phyloP scores from a whole-genome alignment of 1,284 basidiomycete species.

The Moesziomyces sp. region DNA sequence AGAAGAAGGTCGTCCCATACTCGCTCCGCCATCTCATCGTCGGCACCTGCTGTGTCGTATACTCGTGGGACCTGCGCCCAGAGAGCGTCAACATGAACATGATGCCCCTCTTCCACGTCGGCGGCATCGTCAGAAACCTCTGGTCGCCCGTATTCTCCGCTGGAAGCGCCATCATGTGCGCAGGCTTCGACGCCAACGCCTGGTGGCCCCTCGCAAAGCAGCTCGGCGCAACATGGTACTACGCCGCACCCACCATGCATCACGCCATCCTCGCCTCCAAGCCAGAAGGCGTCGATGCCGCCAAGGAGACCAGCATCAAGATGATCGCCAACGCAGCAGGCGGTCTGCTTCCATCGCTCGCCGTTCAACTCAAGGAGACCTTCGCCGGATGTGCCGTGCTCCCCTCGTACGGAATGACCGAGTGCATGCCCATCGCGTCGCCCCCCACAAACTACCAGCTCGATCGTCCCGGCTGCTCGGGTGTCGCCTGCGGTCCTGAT shows the following conservation, averaged over 20 bases:
- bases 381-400: conserved; percentile 63
- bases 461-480: conserved; percentile 66
- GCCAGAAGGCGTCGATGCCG: conserved; percentile 59
- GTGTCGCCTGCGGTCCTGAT: conserved; percentile 66
- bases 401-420: conserved; percentile 68
- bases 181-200: conserved; percentile 65
- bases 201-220: conserved; percentile 66
- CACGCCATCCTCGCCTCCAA: conserved; percentile 66
- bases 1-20: conserved; percentile 67
- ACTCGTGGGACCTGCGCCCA: conserved; percentile 64
- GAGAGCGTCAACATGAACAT: conserved; percentile 68
- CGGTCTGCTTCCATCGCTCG: conserved; percentile 66
- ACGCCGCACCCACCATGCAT: conserved; percentile 68
- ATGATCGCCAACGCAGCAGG: conserved; percentile 68
- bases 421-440: conserved; percentile 68
- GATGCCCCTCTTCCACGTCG: conserved; percentile 68
- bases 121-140: conserved; percentile 66
- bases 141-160: conserved; percentile 67
- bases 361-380: conserved; percentile 65
- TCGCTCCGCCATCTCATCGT: conserved; percentile 66
- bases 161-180: conserved; percentile 66
- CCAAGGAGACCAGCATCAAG: conserved; percentile 59
- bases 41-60: conserved; percentile 65
- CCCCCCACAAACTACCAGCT: conserved; percentile 66
- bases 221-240: conserved; percentile 67